These are phyloP conservation scores for Syzygium oleosum DNA, from an alignment of 345 rosid genomes.

Conservation along the genomic window DNA sequence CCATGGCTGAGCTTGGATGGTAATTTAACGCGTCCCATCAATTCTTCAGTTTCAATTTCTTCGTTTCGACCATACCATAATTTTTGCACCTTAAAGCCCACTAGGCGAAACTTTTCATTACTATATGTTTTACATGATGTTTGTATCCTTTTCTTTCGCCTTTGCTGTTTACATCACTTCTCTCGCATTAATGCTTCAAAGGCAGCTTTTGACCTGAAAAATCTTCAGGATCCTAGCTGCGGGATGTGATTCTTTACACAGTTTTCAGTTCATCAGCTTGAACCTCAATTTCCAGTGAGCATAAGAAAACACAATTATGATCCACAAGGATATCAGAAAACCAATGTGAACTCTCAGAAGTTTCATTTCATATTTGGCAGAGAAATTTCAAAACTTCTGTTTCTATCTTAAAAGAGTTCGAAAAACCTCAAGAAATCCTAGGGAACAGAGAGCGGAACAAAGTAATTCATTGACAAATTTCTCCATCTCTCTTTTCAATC, in stretches of 20 bases:
- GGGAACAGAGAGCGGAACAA: neutral
- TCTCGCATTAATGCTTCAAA: neutral
- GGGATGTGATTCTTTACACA: neutral
- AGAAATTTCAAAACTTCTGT: neutral
- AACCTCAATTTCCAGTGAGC: neutral
- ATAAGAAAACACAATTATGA: neutral
- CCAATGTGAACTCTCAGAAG: neutral
- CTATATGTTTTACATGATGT: neutral
- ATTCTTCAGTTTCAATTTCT: neutral
- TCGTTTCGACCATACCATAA: neutral
- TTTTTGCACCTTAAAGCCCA: neutral
- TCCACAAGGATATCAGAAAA: neutral
- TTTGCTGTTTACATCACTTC: neutral
- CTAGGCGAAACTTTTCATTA: neutral
- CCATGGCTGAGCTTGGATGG: slow-evolving; percentile 86
- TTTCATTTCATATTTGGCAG: neutral
- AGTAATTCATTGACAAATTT: neutral
- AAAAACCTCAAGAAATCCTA: neutral
- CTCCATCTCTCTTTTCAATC: neutral
- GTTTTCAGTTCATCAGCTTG: neutral
- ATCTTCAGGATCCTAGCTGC: neutral
- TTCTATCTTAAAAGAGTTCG: neutral
- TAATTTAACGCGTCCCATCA: neutral
- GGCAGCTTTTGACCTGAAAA: neutral
- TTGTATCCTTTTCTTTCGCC: neutral